Conservation (phyloP, 2,329 filamentous ascomycete genomes). For the Fusarium pilosicola region DNA sequence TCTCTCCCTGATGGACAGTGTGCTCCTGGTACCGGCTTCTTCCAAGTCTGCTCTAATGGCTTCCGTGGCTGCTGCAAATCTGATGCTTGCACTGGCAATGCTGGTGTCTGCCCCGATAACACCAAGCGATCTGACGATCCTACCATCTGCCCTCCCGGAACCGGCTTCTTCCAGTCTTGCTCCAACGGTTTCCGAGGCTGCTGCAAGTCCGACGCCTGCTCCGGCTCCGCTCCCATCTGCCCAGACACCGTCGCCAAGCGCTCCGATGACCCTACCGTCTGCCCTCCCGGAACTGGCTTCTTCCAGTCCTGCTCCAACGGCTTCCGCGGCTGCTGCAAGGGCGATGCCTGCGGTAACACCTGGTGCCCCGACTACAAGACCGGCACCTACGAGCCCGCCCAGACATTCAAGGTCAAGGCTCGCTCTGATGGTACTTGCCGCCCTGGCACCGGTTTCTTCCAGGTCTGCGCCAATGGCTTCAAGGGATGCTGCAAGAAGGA, state of each 20-base stretch:
- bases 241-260: neutral
- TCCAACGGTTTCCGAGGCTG: constrained; percentile 23
- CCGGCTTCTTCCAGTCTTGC: constrained; percentile 18
- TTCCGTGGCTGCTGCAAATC: constrained; percentile 26
- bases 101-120: constrained; percentile 8
- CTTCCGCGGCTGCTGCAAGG: constrained; percentile 29
- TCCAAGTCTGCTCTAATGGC: constrained; percentile 22
- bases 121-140: constrained; percentile 4
- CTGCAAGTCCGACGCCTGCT: constrained; percentile 20
- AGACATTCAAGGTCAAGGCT: constrained; percentile 18
- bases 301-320: constrained; percentile 20
- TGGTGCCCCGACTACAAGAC: constrained; percentile 33
- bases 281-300: constrained; percentile 5
- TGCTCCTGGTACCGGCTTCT: constrained; percentile 4
- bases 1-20: neutral
- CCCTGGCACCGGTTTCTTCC: constrained; percentile 14
- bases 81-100: constrained; percentile 16
- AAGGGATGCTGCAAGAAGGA: constrained; percentile 35
- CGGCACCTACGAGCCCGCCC: constrained; percentile 23
- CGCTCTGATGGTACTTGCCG: constrained; percentile 11
- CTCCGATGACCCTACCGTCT: constrained; percentile 14
- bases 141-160: constrained; percentile 11
- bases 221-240: neutral
- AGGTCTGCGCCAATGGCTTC: constrained; percentile 26
- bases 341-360: constrained; percentile 11